Evolutionary conservation across 2,329 filamentous ascomycete genomes (phyloP).

Genomic region (Apiospora marii): DNA sequence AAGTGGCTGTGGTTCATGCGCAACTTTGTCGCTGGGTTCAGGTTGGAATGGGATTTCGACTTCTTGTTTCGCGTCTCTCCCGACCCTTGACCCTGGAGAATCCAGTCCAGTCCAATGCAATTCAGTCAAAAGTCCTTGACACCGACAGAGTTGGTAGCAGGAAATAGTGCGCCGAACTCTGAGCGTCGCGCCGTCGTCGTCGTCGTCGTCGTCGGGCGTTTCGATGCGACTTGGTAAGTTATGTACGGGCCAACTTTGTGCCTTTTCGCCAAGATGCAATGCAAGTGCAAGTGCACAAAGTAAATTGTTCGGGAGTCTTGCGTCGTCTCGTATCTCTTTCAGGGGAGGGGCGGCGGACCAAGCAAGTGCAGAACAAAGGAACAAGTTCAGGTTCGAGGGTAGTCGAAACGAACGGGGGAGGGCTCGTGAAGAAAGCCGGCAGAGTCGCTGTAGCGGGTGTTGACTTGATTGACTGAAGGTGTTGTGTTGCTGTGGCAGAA

Average conservation of each 20-base stretch:
- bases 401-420: constrained; percentile 12
- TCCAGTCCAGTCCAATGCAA: background rate
- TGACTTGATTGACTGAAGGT: constrained; percentile 14
- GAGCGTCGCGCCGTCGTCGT: background rate
- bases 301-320: background rate
- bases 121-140: background rate
- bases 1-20: constrained; percentile 24
- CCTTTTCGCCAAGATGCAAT: background rate
- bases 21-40: background rate
- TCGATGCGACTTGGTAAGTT: background rate
- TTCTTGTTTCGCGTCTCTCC: constrained; percentile 2
- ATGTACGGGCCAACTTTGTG: background rate
- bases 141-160: background rate
- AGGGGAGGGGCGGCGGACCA: constrained; percentile 10
- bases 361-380: constrained; percentile 8
- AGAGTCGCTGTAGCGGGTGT: constrained; percentile 8
- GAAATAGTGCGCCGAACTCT: constrained; percentile 11
- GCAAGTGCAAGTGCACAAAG: background rate
- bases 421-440: background rate
- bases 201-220: background rate
- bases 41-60: constrained; percentile 19
- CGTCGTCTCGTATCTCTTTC: constrained; percentile 5
- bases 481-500: constrained; percentile 7
- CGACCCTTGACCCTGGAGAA: background rate
- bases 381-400: background rate